Percentiles rank a stretch among this genome's conserved stretches.
These are phyloP conservation scores for Paramecium octaurelia DNA, from an alignment of 73 alveolate genomes.

Conservation along the genomic window DNA sequence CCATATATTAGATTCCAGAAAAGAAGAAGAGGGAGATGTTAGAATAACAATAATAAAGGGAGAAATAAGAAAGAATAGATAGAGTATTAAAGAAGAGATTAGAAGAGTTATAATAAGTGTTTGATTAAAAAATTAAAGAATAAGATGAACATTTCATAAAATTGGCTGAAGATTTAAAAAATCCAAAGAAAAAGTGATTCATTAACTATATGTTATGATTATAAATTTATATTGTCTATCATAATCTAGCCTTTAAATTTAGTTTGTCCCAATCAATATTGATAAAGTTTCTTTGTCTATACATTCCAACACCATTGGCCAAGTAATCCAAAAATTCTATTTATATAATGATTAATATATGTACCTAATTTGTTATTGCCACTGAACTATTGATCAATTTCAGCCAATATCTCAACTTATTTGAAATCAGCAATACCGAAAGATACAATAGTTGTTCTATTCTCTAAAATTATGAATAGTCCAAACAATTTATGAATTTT, in stretches of 20 bases:
- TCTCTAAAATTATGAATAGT: neutral
- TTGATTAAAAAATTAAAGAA: slow-evolving; percentile 32
- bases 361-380: neutral
- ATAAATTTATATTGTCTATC: neutral
- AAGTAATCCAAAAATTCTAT: neutral
- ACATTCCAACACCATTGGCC: neutral
- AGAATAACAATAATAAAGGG: neutral
- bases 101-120: slow-evolving; percentile 3
- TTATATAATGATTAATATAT: neutral
- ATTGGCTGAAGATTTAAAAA: slow-evolving; percentile 29
- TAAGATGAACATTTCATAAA: slow-evolving; percentile 28
- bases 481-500: neutral
- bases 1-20: slow-evolving; percentile 34
- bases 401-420: neutral
- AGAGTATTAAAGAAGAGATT: slow-evolving; percentile 24
- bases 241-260: neutral
- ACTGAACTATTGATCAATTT: neutral
- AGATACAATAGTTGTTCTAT: slow-evolving; percentile 4
- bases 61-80: slow-evolving; percentile 36
- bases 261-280: slow-evolving; percentile 17
- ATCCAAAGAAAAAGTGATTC: neutral
- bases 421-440: neutral
- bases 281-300: neutral
- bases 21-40: slow-evolving; percentile 22
- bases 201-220: neutral